Evolutionary conservation across 2,329 filamentous ascomycete genomes (phyloP).

Genomic region (Podosphaera xanthii): DNA sequence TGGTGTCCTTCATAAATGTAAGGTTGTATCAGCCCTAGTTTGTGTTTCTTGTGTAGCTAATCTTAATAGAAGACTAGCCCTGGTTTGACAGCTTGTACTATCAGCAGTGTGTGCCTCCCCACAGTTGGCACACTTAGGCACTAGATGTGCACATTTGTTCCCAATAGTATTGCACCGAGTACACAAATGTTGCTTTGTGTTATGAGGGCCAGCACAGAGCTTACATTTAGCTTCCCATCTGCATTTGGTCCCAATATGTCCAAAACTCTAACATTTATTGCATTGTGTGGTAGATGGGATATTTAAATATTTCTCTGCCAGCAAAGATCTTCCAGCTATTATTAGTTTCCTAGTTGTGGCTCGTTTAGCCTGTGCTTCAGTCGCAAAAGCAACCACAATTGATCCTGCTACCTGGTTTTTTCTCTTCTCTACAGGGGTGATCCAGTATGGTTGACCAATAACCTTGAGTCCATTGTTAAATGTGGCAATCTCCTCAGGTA

Average conservation of each 20-base stretch:
- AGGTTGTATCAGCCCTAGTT: neutral
- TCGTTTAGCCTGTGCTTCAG: neutral
- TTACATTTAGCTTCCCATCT: neutral
- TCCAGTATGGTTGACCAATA: neutral
- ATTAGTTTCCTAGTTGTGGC: neutral
- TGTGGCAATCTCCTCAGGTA: neutral
- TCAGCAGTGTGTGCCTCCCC: neutral
- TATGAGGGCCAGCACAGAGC: neutral
- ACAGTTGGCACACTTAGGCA: conserved; percentile 1
- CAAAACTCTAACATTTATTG: neutral
- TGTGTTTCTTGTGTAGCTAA: too few relatives aligned
- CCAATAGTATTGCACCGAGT: too few relatives aligned
- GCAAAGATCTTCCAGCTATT: neutral
- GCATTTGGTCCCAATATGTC: neutral
- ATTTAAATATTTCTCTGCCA: neutral
- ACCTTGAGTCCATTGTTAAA: neutral
- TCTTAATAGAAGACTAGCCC: too few relatives aligned
- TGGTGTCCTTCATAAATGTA: neutral
- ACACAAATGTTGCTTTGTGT: neutral
- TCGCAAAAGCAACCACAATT: neutral
- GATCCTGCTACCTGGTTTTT: neutral
- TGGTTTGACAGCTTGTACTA: too few relatives aligned
- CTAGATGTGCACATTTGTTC: neutral
- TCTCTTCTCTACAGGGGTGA: neutral
- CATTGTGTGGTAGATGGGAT: neutral